Evolutionary conservation across 108 stramenopile genomes (phyloP).

Genomic region (Mediolabrus comicus): DNA sequence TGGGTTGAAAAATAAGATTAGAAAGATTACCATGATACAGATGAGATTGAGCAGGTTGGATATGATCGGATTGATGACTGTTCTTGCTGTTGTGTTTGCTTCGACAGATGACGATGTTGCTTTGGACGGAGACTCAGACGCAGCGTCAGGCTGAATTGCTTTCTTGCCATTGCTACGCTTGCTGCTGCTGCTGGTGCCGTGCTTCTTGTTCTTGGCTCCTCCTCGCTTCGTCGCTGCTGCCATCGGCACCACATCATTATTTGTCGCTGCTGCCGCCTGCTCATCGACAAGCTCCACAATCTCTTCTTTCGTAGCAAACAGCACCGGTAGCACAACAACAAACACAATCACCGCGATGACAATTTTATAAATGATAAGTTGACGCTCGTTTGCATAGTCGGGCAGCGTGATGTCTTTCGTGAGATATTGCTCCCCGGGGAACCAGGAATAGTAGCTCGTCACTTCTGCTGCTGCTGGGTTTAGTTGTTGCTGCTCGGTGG

Average conservation of each 20-base stretch:
- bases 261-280: not conserved
- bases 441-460: conserved; percentile 2
- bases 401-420: not conserved
- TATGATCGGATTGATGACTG: conserved; percentile 1
- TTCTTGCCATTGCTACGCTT: not conserved
- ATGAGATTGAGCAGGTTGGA: not conserved
- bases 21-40: conserved; percentile 1
- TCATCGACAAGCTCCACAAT: not conserved
- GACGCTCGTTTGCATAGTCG: conserved; percentile 5
- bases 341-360: not conserved
- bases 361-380: not conserved
- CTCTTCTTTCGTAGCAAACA: not conserved
- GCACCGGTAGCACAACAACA: not conserved
- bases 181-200: not conserved
- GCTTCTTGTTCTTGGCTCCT: not conserved
- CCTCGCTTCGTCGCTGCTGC: no score
- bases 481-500: no score
- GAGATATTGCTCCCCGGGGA: conserved; percentile 14
- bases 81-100: not conserved
- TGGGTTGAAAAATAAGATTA: conserved; percentile 32
- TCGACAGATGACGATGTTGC: no score
- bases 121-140: no score
- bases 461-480: not conserved
- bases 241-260: not conserved
- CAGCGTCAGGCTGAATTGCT: not conserved